phyloP scores from a whole-genome alignment of 2,329 filamentous ascomycete genomes.

The Metarhizium album region DNA sequence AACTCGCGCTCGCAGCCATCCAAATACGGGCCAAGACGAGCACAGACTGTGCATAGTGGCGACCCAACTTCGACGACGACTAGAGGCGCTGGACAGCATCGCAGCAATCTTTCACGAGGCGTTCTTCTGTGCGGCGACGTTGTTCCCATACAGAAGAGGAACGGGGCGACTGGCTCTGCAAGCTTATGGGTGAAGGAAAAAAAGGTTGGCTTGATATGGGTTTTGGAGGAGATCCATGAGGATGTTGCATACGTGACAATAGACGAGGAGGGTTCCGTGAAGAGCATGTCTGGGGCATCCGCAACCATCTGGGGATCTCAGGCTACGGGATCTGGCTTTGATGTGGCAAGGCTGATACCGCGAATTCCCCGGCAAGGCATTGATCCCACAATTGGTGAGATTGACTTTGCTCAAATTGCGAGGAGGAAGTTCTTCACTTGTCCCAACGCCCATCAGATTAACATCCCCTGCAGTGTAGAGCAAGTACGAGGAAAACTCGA shows the following conservation, averaged over 20 bases:
- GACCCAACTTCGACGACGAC: slow-evolving; percentile 46
- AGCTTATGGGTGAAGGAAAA: slow-evolving; percentile 99
- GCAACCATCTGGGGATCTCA: slow-evolving; percentile 77
- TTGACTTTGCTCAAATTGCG: slow-evolving; percentile 68
- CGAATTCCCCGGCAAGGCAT: slow-evolving; percentile 68
- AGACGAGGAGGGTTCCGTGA: slow-evolving; percentile 66
- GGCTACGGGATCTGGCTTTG: slow-evolving; percentile 53
- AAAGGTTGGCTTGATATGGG: slow-evolving; percentile 87
- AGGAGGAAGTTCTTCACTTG: slow-evolving; percentile 76
- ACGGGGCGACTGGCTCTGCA: slow-evolving; percentile 82
- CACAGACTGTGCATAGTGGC: slow-evolving; percentile 53
- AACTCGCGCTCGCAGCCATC: slow-evolving; percentile 44
- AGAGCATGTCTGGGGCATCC: slow-evolving; percentile 62
- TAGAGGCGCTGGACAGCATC: slow-evolving; percentile 47
- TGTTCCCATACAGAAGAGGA: slow-evolving; percentile 94
- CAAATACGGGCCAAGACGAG: slow-evolving; percentile 44
- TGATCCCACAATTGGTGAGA: slow-evolving; percentile 56
- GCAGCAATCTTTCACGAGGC: slow-evolving; percentile 67
- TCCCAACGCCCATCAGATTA: slow-evolving; percentile 62
- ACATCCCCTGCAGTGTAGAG: slow-evolving; percentile 75
- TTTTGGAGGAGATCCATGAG: slow-evolving; percentile 93
- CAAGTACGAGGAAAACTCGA: slow-evolving; percentile 58
- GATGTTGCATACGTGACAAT: slow-evolving; percentile 71
- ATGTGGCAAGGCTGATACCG: slow-evolving; percentile 70
- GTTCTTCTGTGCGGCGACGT: slow-evolving; percentile 93